Percentiles rank a stretch among this genome's conserved stretches.
phyloP scores from a whole-genome alignment of 164 flowering plant genomes.

The Dillenia turbinata region DNA sequence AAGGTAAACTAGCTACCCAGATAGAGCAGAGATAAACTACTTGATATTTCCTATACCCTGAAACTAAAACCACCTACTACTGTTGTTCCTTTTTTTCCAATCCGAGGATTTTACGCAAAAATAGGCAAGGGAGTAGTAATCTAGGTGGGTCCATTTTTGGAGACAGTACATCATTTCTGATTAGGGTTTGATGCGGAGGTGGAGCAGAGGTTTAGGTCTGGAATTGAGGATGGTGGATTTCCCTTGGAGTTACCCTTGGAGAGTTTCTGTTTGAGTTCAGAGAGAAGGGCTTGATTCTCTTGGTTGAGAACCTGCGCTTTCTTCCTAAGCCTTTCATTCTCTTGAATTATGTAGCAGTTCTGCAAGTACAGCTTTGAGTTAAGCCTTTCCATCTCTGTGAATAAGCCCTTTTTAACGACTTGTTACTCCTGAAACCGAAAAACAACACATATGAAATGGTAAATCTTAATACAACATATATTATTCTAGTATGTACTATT shows the following conservation, averaged over 20 bases:
- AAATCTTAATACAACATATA: neutral
- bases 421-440: conserved; percentile 15
- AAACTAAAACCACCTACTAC: too few species aligned
- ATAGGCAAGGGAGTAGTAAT: too few species aligned
- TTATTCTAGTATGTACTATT: too few species aligned
- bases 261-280: conserved; percentile 63
- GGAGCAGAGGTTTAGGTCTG: conserved; percentile 46
- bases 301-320: conserved; percentile 75
- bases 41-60: too few species aligned
- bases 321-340: conserved; percentile 88
- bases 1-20: too few species aligned
- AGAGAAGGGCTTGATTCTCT: conserved; percentile 71
- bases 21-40: too few species aligned
- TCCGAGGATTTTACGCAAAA: too few species aligned
- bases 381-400: conserved; percentile 58
- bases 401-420: neutral
- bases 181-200: conserved; percentile 24
- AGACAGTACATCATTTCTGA: too few species aligned
- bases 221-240: conserved; percentile 21
- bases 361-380: conserved; percentile 76
- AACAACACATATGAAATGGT: conserved; percentile 7
- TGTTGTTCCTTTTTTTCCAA: too few species aligned
- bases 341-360: conserved; percentile 81
- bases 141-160: too few species aligned
- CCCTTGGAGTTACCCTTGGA: conserved; percentile 32